Conservation (phyloP, 2,329 filamentous ascomycete genomes). For the Ilyonectria sp. region DNA sequence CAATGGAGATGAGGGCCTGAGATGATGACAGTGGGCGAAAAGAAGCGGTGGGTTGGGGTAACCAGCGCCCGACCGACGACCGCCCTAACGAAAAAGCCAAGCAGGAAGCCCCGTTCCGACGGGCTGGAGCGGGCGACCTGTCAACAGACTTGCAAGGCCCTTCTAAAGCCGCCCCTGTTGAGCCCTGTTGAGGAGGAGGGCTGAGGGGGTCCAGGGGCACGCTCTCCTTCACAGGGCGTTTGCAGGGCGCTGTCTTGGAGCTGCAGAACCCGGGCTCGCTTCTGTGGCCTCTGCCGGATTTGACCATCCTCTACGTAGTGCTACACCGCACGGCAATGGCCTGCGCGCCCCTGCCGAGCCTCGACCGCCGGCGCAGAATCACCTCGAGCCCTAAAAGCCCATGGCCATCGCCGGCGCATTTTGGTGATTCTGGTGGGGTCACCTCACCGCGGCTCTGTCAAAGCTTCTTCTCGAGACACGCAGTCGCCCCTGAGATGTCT, state of each 20-base stretch:
- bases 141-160: conserved; percentile 12
- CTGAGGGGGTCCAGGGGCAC: not conserved
- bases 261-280: not conserved
- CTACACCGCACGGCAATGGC: not conserved
- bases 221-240: not conserved
- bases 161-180: not conserved
- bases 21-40: conserved; percentile 22
- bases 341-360: not conserved
- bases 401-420: conserved; percentile 28
- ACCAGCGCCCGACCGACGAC: not conserved
- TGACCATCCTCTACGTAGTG: not conserved
- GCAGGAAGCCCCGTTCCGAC: conserved; percentile 22
- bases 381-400: conserved; percentile 19
- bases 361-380: not conserved
- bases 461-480: conserved; percentile 23
- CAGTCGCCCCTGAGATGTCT: conserved; percentile 44
- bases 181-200: not conserved
- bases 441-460: conserved; percentile 47
- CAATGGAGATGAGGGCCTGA: conserved; percentile 20
- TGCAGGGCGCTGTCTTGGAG: not conserved
- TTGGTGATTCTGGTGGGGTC: conserved; percentile 37
- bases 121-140: conserved; percentile 14
- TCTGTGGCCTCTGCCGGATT: not conserved
- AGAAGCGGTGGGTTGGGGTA: conserved; percentile 32
- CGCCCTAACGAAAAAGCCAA: conserved; percentile 11